These are phyloP conservation scores for Sporothrix schenckii DNA, from an alignment of 2,329 filamentous ascomycete species.

Conservation along the genomic window DNA sequence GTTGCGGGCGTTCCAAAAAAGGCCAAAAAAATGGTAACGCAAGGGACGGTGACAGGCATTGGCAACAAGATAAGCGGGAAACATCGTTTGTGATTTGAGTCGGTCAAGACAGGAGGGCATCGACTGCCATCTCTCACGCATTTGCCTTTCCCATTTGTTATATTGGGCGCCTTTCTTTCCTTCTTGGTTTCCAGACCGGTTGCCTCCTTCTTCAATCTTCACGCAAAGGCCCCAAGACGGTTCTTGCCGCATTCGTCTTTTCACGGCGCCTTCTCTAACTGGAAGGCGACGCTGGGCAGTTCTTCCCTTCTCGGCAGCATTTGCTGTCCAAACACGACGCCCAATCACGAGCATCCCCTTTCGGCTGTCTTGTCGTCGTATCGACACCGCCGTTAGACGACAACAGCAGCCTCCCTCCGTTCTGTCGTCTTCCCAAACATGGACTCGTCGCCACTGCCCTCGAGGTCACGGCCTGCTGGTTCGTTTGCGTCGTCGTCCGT, in stretches of 20 bases:
- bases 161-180: not conserved
- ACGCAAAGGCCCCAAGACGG: not conserved
- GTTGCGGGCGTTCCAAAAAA: conserved; percentile 1
- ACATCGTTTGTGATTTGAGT: not conserved
- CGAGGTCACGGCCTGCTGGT: conserved; percentile 28
- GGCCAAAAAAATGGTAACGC: not conserved
- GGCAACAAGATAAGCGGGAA: not conserved
- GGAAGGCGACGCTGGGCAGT: not conserved
- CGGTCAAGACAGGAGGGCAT: not conserved
- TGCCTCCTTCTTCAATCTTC: not conserved
- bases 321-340: not conserved
- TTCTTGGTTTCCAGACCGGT: not conserved
- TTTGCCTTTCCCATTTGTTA: too few species aligned
- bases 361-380: not conserved
- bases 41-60: conserved; percentile 11
- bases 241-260: not conserved
- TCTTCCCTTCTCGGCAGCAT: not conserved
- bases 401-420: not conserved
- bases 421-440: conserved; percentile 16
- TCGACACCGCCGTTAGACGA: not conserved
- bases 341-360: not conserved
- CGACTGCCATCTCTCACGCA: not conserved
- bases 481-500: not conserved
- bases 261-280: not conserved
- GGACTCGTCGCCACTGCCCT: conserved; percentile 35